A percentile compares a stretch with the other conserved stretches of the same genome.
phyloP scores from a whole-genome alignment of 257 asterid genomes.

The Gynochthodes officinalis region DNA sequence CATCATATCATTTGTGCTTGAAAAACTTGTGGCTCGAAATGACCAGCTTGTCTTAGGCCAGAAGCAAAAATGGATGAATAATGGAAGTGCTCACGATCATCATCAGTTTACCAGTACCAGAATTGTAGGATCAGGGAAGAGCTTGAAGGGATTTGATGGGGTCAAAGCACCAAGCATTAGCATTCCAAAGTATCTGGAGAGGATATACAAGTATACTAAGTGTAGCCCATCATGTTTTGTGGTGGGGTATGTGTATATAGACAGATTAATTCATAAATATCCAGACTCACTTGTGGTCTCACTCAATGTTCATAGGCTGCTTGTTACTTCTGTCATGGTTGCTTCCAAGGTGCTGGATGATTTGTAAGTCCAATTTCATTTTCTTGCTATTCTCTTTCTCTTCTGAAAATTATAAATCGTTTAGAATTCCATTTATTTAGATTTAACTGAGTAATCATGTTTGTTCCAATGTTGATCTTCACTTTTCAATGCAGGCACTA shows the following conservation, averaged over 20 bases:
- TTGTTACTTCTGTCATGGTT: slow-evolving; percentile 72
- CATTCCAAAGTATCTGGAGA: slow-evolving; percentile 64
- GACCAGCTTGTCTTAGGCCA: slow-evolving; percentile 37
- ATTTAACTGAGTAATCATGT: too few species aligned
- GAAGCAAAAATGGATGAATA: slow-evolving; percentile 7
- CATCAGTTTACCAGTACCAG: neutral
- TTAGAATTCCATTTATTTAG: too few species aligned
- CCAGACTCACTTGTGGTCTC: slow-evolving; percentile 78
- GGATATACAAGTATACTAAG: slow-evolving; percentile 75
- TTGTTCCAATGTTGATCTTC: too few species aligned
- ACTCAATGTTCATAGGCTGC: slow-evolving; percentile 71
- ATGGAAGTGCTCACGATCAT: neutral
- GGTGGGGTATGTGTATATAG: slow-evolving; percentile 77
- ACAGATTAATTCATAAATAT: slow-evolving; percentile 60
- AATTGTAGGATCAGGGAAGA: slow-evolving; percentile 23
- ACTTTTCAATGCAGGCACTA: slow-evolving; percentile 71
- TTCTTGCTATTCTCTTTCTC: neutral
- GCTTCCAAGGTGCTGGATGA: slow-evolving; percentile 94
- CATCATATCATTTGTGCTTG: slow-evolving; percentile 60
- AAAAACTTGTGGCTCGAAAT: slow-evolving; percentile 67
- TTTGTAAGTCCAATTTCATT: slow-evolving; percentile 38
- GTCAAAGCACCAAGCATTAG: slow-evolving; percentile 65
- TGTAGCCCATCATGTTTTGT: slow-evolving; percentile 86
- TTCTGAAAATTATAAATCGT: neutral
- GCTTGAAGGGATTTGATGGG: slow-evolving; percentile 62